Base-by-base conservation (phyloP, 306 rosid species). In the Quercus robur region DNA sequence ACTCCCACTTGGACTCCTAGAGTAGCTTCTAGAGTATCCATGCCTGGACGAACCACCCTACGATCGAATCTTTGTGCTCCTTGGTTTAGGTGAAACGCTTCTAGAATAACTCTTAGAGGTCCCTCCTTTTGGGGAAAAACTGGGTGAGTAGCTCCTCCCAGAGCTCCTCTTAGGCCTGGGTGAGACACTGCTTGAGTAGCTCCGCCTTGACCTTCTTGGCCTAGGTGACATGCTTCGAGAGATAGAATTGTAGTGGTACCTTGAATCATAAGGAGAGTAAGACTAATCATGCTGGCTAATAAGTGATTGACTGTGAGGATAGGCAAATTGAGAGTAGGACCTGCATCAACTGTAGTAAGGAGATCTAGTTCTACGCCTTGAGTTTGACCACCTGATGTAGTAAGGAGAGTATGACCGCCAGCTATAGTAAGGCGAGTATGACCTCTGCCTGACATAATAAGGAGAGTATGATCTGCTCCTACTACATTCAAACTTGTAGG, bases 251-350 rank as follows among this genome's bases (percentile, higher is more conserved):
- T 85, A 28, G 1, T 49, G 35, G 57, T 73, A 84, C 89, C 90
- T 86, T 5, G 25, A 81, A 30, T 87, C 86, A 70, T 89, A 81
- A 15, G 81, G 88, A 30, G 94, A 86, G 88, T 77, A 86, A 19
- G 88, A 85, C 81, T 86, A 68, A 26, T 84, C 87, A 5, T 77
- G 85, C 5, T 64, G 30, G 21, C 84, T 82, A 14, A 84, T 81
- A 28, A 92, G 97, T 58, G 87, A 87, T 84, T 84, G 82, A 80
- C 87, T 81, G 51, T 85, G 71, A 15, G 91, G 94, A 4, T 95
- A 85, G 67, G 56, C 69, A 20, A 86, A 91, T 21, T 84, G 70
- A 20, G 90, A 88, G 67, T 87, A 82, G 54, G 92, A 84, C 58
- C 82, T 81, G 70, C 9, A 80, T 1, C 14, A 58, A 5, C 73